Evolutionary conservation across 2,329 filamentous ascomycete species (phyloP).

Genomic region (Paramyrothecium roridum): DNA sequence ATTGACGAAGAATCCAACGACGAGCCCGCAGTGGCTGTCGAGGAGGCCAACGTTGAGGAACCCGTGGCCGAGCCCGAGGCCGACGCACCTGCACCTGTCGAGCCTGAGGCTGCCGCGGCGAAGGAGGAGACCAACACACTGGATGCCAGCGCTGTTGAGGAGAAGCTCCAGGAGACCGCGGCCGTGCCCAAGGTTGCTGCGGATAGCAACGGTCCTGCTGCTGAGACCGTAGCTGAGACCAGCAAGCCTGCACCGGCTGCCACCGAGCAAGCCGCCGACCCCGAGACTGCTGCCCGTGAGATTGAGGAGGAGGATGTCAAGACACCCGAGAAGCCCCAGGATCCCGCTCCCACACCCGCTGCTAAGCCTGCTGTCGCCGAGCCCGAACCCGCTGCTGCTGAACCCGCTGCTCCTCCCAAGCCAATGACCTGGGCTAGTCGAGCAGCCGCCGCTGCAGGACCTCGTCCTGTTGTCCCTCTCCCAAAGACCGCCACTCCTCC

Average conservation of each 20-base stretch:
- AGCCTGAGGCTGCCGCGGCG: constrained; percentile 25
- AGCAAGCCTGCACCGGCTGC: constrained; percentile 20
- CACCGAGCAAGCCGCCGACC: constrained; percentile 24
- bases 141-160: constrained; percentile 58
- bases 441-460: constrained; percentile 55
- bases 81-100: constrained; percentile 23
- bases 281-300: constrained; percentile 50
- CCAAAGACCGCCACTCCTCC: constrained; percentile 56
- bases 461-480: constrained; percentile 50
- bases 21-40: constrained; percentile 40
- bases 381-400: constrained; percentile 45
- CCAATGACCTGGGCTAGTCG: constrained; percentile 75
- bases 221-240: constrained; percentile 31
- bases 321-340: constrained; percentile 65
- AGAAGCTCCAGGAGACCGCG: constrained; percentile 69
- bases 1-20: constrained; percentile 82
- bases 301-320: constrained; percentile 52
- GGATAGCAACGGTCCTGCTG: constrained; percentile 26
- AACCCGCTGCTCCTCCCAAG: constrained; percentile 48
- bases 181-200: constrained; percentile 30
- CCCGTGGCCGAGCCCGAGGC: constrained; percentile 21
- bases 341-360: constrained; percentile 53
- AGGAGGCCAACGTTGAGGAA: constrained; percentile 27
- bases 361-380: constrained; percentile 44
- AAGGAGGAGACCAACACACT: constrained; percentile 25